Percentiles rank a stretch among this genome's conserved stretches.
These are phyloP conservation scores for Leptomonas seymouri DNA, from an alignment of 208 protist genomes.

Conservation along the genomic window DNA sequence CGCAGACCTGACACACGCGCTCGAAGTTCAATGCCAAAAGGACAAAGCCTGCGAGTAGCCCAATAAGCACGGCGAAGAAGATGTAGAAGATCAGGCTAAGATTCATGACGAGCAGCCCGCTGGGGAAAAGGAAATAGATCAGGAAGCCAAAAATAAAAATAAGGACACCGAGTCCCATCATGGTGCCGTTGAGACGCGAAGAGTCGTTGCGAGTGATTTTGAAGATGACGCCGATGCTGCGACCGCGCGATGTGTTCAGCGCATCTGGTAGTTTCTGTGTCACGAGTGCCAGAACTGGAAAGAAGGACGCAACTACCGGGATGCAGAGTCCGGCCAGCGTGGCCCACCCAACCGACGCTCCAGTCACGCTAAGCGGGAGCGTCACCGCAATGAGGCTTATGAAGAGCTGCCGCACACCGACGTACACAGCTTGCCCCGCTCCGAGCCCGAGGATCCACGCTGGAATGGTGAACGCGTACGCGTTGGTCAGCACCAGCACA, in stretches of 20 bases:
- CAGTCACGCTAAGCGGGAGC: conserved; percentile 42
- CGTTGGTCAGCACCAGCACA: conserved; percentile 61
- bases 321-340: conserved; percentile 85
- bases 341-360: conserved; percentile 60
- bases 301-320: conserved; percentile 82
- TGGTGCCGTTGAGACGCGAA: conserved; percentile 29
- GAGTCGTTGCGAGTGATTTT: conserved; percentile 54
- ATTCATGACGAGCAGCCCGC: conserved; percentile 84
- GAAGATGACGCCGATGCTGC: conserved; percentile 66
- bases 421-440: conserved; percentile 58
- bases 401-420: conserved; percentile 44
- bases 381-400: conserved; percentile 40
- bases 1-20: conserved; percentile 49
- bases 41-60: conserved; percentile 90
- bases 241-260: conserved; percentile 74
- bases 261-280: conserved; percentile 84
- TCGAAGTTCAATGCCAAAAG: conserved; percentile 94
- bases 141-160: conserved; percentile 78
- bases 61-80: conserved; percentile 93
- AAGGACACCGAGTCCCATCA: conserved; percentile 60
- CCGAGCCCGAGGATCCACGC: conserved; percentile 78
- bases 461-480: conserved; percentile 80
- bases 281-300: conserved; percentile 89
- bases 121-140: conserved; percentile 95
- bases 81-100: conserved; percentile 92